These are phyloP conservation scores for Xylaria grammica DNA, from an alignment of 495 filamentous ascomycete genomes.

Conservation along the genomic window DNA sequence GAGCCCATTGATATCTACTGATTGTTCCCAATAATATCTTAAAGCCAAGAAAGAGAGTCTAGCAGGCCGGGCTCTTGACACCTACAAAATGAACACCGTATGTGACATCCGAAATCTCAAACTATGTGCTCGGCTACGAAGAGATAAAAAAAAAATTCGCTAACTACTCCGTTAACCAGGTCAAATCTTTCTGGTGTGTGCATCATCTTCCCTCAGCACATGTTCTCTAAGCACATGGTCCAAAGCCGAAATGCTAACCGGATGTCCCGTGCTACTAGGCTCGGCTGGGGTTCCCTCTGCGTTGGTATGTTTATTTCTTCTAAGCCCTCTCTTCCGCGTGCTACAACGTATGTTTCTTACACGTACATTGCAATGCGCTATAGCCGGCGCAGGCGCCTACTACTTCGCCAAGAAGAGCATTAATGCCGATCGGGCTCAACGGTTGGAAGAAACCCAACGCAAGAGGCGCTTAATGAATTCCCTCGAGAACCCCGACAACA, in stretches of 20 bases:
- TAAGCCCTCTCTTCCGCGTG: not conserved
- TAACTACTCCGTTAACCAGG: conserved; percentile 42
- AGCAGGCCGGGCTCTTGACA: not conserved
- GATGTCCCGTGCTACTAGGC: conserved; percentile 48
- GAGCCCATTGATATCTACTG: not conserved
- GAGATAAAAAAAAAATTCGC: conserved; percentile 19
- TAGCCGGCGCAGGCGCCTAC: conserved; percentile 87
- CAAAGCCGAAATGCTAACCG: conserved; percentile 2
- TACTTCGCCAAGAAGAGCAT: conserved; percentile 94
- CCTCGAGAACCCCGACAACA: conserved; percentile 60
- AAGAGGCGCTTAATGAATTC: conserved; percentile 65
- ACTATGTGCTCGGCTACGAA: not conserved
- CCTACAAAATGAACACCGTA: conserved; percentile 42
- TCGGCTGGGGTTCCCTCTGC: conserved; percentile 86
- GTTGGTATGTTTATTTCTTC: conserved; percentile 60
- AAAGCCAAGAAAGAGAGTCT: not conserved
- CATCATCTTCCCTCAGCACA: not conserved
- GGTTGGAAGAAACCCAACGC: conserved; percentile 70
- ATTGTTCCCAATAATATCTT: not conserved
- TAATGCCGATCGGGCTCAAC: conserved; percentile 79
- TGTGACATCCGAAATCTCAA: conserved; percentile 7
- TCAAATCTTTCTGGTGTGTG: conserved; percentile 66
- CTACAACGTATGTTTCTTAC: conserved; percentile 27
- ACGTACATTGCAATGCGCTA: conserved; percentile 9
- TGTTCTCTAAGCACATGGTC: not conserved